Conservation (phyloP, 345 rosid genomes). For the Moricandia moricandioides region DNA sequence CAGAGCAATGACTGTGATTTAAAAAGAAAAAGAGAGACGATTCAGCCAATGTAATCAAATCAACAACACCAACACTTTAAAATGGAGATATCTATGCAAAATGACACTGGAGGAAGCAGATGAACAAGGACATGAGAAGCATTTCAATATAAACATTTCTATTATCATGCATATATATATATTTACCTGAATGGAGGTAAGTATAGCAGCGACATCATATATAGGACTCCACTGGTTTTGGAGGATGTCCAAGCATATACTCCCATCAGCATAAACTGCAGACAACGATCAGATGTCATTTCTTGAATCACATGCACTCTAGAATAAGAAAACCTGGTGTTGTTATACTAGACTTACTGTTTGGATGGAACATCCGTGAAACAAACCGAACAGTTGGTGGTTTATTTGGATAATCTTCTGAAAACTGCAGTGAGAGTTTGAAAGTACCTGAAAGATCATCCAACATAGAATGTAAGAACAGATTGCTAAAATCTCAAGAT, state of each 20-base stretch:
- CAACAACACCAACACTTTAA: not conserved
- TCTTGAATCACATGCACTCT: not conserved
- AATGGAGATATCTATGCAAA: not conserved
- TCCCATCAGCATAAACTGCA: constrained; percentile 82
- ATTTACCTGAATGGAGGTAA: constrained; percentile 79
- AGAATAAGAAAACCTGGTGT: not conserved
- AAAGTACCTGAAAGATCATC: constrained; percentile 58
- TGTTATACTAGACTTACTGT: constrained; percentile 48
- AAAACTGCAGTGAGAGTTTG: constrained; percentile 68
- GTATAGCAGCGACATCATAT: constrained; percentile 81
- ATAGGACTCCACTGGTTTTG: constrained; percentile 91
- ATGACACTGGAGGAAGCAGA: constrained; percentile 1
- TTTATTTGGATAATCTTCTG: constrained; percentile 77
- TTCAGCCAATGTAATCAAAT: not conserved
- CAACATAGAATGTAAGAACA: not conserved
- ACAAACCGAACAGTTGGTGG: constrained; percentile 83
- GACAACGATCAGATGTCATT: not conserved
- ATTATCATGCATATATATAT: not conserved
- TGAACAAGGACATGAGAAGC: not conserved
- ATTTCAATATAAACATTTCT: not conserved
- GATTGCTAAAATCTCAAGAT: not conserved
- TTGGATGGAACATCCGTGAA: constrained; percentile 83
- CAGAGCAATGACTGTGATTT: constrained; percentile 79
- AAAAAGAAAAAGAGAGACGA: not conserved
- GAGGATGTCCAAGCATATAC: constrained; percentile 80